phyloP scores from a whole-genome alignment of 2,329 filamentous ascomycete genomes.

The Fusarium longipes region DNA sequence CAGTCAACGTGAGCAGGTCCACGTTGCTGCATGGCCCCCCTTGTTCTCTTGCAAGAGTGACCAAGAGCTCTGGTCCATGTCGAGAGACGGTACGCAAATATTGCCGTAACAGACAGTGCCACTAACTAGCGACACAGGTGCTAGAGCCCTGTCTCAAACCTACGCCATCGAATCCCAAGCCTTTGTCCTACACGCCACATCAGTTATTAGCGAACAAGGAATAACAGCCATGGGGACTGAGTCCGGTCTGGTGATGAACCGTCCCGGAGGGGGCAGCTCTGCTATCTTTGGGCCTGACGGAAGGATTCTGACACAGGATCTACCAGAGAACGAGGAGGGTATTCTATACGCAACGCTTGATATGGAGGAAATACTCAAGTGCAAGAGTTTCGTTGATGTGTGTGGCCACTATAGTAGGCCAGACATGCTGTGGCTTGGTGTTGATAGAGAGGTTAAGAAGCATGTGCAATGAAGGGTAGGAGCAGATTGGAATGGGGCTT shows the following conservation, averaged over 20 bases:
- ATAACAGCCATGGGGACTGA: background rate
- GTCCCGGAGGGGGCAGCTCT: background rate
- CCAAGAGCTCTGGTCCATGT: conserved; percentile 43
- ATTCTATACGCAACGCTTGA: conserved; percentile 63
- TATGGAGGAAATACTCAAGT: conserved; percentile 53
- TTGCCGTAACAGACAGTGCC: rapidly evolving
- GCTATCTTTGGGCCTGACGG: conserved; percentile 3
- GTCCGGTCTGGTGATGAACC: background rate
- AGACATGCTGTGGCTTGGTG: conserved; percentile 53
- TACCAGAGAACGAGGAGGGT: conserved; percentile 50
- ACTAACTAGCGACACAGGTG: background rate
- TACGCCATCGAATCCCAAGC: conserved; percentile 1
- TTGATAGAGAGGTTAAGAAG: conserved; percentile 4
- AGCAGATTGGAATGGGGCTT: too few species aligned
- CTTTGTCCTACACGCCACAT: background rate
- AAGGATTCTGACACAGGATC: background rate
- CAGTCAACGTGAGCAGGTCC: conserved; percentile 13
- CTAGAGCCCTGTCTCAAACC: background rate
- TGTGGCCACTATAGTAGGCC: conserved; percentile 48
- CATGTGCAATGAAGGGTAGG: too few species aligned
- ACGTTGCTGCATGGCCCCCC: conserved; percentile 20
- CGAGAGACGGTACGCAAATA: conserved; percentile 38
- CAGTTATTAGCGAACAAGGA: background rate
- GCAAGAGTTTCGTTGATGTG: conserved; percentile 54
- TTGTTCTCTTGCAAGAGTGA: background rate